Percentiles rank a stretch among this genome's conserved stretches.
Conservation (phyloP, 129 eudicot species). For the Chrysanthemum seticuspe region DNA sequence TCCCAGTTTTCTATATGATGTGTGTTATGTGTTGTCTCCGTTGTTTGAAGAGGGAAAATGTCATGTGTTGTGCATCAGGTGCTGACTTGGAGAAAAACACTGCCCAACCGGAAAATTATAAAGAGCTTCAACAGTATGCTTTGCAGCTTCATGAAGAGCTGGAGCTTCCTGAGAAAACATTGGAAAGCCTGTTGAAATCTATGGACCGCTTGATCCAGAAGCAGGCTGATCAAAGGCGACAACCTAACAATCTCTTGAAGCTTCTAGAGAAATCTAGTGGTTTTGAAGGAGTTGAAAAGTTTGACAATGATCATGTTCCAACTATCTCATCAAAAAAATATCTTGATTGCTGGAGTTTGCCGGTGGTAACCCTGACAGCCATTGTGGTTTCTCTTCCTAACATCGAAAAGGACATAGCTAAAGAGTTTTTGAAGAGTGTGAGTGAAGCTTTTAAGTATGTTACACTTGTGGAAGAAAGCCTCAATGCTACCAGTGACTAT, state of each 20-base stretch:
- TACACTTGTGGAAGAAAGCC: slow-evolving; percentile 16
- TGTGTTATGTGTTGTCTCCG: background rate
- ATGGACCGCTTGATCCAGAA: slow-evolving; percentile 24
- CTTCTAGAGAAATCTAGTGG: slow-evolving; percentile 14
- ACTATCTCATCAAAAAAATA: slow-evolving; percentile 8
- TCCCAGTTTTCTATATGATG: background rate
- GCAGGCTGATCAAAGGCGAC: slow-evolving; percentile 19
- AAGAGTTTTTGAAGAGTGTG: slow-evolving; percentile 24
- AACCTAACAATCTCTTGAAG: slow-evolving; percentile 16
- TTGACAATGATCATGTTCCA: slow-evolving; percentile 27
- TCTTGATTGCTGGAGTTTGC: slow-evolving; percentile 41
- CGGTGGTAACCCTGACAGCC: slow-evolving; percentile 39
- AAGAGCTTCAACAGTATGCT: background rate
- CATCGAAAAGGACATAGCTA: background rate
- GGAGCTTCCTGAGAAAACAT: slow-evolving; percentile 11
- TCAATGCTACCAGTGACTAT: background rate
- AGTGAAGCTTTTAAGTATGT: slow-evolving; percentile 32
- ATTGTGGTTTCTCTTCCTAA: slow-evolving; percentile 39
- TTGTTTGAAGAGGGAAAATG: background rate
- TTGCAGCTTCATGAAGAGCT: slow-evolving; percentile 9
- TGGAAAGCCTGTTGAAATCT: slow-evolving; percentile 6
- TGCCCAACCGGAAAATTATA: background rate
- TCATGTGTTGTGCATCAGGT: too few relatives aligned
- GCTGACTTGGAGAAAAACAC: too few relatives aligned
- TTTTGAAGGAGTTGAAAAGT: slow-evolving; percentile 29